phyloP scores from a whole-genome alignment of 345 rosid species.

The Eutrema heterophyllum region DNA sequence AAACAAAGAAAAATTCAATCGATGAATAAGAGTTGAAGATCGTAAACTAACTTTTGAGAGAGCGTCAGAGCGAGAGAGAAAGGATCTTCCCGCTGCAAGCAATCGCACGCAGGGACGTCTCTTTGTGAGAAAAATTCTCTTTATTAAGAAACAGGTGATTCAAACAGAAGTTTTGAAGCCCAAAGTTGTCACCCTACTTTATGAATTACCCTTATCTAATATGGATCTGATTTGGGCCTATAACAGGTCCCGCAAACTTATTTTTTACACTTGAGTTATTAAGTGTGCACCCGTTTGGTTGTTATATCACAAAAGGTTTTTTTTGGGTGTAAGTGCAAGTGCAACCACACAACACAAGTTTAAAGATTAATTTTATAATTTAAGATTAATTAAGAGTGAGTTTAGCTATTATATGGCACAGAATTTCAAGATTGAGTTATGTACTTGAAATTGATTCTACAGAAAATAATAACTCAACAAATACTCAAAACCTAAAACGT shows the following conservation, averaged over 20 bases:
- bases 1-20: background rate
- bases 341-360: no score
- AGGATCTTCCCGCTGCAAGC: slow-evolving; percentile 22
- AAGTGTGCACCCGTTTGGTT: no score
- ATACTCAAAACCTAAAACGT: background rate
- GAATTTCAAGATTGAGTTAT: background rate
- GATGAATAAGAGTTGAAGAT: background rate
- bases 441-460: background rate
- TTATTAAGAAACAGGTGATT: background rate
- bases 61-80: background rate
- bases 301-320: no score
- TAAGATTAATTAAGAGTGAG: background rate
- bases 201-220: background rate
- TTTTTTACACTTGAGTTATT: no score
- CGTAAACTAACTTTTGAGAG: background rate
- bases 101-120: background rate
- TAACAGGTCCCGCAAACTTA: background rate
- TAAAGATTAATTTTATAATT: no score
- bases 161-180: background rate
- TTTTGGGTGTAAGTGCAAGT: no score
- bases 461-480: background rate
- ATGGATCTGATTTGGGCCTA: slow-evolving; percentile 3
- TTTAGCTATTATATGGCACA: background rate
- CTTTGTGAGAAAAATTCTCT: background rate
- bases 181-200: background rate